Percentiles rank a stretch among this genome's conserved stretches.
Conservation (phyloP, 495 filamentous ascomycete genomes). For the Talaromyces wortmannii region DNA sequence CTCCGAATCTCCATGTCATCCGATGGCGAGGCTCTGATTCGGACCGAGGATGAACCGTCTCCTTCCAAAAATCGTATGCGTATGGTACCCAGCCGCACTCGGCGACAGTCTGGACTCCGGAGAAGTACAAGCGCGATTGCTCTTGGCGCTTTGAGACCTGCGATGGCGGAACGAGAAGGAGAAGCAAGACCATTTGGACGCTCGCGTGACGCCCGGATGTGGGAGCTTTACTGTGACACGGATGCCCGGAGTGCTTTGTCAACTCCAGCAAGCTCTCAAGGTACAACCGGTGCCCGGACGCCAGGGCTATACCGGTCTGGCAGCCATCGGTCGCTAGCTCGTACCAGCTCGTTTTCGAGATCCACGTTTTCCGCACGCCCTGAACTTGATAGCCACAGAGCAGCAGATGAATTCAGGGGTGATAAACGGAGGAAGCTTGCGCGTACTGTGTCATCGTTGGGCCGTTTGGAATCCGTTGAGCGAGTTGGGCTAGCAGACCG, state of each 20-base stretch:
- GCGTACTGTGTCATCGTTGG: conserved; percentile 60
- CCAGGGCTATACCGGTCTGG: conserved; percentile 55
- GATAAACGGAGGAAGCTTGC: conserved; percentile 57
- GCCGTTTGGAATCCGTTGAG: conserved; percentile 50
- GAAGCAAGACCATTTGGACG: conserved; percentile 44
- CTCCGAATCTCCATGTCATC: conserved; percentile 43
- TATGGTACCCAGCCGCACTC: conserved; percentile 41
- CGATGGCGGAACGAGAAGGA: conserved; percentile 24
- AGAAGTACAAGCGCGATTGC: conserved; percentile 54
- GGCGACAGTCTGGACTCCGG: conserved; percentile 48
- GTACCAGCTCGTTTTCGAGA: conserved; percentile 29
- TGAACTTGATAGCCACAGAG: conserved; percentile 15
- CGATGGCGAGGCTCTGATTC: conserved; percentile 44
- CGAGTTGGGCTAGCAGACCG: conserved; percentile 7
- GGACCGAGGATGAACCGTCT: conserved; percentile 37
- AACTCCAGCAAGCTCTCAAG: conserved; percentile 62
- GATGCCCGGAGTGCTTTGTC: conserved; percentile 67
- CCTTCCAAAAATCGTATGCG: conserved; percentile 47
- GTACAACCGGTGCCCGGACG: conserved; percentile 60
- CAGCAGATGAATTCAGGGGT: conserved; percentile 8
- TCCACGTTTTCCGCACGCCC: conserved; percentile 42
- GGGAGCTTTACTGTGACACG: conserved; percentile 75
- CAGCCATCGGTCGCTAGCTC: conserved; percentile 39
- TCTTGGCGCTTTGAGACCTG: conserved; percentile 25
- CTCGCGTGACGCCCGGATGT: conserved; percentile 74